phyloP scores from a whole-genome alignment of 805 yeast species.

The Metschnikowia baotianmanensis region DNA sequence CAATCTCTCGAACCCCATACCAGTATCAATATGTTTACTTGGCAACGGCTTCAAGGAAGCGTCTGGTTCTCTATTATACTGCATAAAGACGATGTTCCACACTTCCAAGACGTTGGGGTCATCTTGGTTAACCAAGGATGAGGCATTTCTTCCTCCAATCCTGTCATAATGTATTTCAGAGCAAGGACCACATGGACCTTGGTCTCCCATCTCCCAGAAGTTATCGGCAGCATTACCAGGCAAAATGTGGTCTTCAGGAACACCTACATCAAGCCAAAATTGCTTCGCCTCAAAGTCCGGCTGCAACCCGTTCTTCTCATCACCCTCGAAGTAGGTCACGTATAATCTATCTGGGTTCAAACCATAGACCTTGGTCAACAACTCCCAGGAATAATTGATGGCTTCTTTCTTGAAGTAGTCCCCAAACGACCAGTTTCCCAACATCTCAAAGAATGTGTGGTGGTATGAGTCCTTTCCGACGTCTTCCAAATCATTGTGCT shows the following conservation, averaged over 20 bases:
- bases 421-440: constrained; percentile 99
- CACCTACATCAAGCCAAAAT: constrained; percentile 85
- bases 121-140: constrained; percentile 87
- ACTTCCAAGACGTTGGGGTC: constrained; percentile 97
- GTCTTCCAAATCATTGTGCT: constrained; percentile 96
- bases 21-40: constrained; percentile 95
- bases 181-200: constrained; percentile 99
- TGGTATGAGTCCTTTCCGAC: constrained; percentile 98
- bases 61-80: constrained; percentile 91
- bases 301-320: constrained; percentile 71
- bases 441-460: constrained; percentile 98
- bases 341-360: constrained; percentile 77
- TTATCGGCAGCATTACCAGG: constrained; percentile 91
- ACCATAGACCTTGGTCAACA: constrained; percentile 82
- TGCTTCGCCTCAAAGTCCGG: constrained; percentile 94
- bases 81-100: constrained; percentile 98
- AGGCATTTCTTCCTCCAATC: constrained; percentile 97
- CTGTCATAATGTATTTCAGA: constrained; percentile 97
- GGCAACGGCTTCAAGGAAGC: constrained; percentile 80
- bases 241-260: constrained; percentile 84
- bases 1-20: constrained; percentile 97
- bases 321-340: constrained; percentile 97
- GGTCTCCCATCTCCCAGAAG: constrained; percentile 99
- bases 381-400: constrained; percentile 83
- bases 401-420: constrained; percentile 98